A percentile compares a stretch with the other conserved stretches of the same genome.
These are phyloP conservation scores for Arctium lappa DNA, from an alignment of 129 eudicot species.

Conservation along the genomic window DNA sequence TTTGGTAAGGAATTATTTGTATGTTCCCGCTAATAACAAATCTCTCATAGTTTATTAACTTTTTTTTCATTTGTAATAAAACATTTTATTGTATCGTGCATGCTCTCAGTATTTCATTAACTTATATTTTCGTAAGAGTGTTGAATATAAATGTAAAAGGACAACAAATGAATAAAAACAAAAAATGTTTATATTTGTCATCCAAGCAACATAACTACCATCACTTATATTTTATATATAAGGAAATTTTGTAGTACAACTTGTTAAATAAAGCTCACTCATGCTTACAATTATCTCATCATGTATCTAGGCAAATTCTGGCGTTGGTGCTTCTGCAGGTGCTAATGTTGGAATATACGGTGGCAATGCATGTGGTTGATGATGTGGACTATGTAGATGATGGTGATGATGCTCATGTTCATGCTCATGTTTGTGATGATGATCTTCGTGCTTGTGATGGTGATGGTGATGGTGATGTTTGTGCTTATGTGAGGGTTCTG, in stretches of 20 bases:
- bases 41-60: not conserved
- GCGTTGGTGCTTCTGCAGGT: not conserved
- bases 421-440: slow-evolving; percentile 44
- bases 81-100: too few species aligned
- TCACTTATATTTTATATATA: too few species aligned
- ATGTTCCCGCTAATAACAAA: not conserved
- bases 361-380: not conserved
- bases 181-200: not conserved
- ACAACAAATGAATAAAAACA: too few species aligned
- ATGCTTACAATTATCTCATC: not conserved
- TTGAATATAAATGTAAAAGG: not conserved
- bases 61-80: too few species aligned
- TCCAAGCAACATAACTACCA: not conserved
- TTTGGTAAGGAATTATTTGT: not conserved
- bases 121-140: not conserved
- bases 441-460: not conserved
- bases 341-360: not conserved
- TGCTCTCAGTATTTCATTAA: not conserved
- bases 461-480: not conserved
- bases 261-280: not conserved
- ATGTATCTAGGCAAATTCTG: not conserved
- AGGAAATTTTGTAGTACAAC: not conserved
- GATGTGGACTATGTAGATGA: not conserved
- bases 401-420: not conserved
- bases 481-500: slow-evolving; percentile 11